phyloP scores from a whole-genome alignment of 2,329 filamentous ascomycete genomes.

The Trichoderma pleuroti region DNA sequence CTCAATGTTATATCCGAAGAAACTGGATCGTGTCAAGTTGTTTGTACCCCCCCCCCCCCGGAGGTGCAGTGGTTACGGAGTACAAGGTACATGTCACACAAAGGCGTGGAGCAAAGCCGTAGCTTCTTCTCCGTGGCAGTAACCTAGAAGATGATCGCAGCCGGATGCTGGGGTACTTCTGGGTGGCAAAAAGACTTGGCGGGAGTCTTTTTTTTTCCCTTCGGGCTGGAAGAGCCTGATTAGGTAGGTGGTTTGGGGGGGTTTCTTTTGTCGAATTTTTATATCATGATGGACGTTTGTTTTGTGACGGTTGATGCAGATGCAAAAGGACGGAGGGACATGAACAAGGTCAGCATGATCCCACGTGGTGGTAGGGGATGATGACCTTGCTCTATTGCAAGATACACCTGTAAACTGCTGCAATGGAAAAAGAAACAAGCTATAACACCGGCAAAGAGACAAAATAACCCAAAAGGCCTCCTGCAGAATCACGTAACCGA shows the following conservation, averaged over 20 bases:
- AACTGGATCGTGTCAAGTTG: not conserved
- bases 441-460: not conserved
- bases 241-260: not conserved
- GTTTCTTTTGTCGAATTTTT: not conserved
- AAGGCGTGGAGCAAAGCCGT: not conserved
- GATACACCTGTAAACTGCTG: too few relatives aligned
- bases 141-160: not conserved
- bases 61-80: not conserved
- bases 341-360: not conserved
- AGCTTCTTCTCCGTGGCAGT: not conserved
- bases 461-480: not conserved
- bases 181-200: not conserved
- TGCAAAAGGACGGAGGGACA: not conserved
- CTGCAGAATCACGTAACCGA: conserved; percentile 5
- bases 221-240: not conserved
- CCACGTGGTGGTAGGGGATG: too few relatives aligned
- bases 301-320: not conserved
- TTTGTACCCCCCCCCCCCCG: not conserved
- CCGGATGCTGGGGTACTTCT: not conserved
- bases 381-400: too few relatives aligned
- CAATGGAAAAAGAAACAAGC: too few relatives aligned
- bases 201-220: not conserved
- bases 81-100: not conserved
- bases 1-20: not conserved
- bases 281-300: not conserved